Evolutionary conservation across 2,329 filamentous ascomycete species (phyloP), one percentile per base, ranked within the genome.

Genomic region (Fusarium longipes): DNA sequence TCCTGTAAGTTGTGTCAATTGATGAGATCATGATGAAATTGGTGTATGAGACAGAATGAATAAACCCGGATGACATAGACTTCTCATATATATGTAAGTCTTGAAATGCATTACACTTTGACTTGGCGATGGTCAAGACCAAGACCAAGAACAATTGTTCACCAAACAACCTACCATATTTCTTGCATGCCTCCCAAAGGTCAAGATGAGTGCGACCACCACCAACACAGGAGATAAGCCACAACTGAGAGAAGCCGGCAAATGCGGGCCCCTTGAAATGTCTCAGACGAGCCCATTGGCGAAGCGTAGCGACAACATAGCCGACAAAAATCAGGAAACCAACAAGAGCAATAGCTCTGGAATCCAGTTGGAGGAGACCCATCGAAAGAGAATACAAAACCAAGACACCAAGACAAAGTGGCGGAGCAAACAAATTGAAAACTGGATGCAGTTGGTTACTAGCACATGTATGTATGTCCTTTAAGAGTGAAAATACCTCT

Each of bases 231-330:
- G 65, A 70, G 17, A 78, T 63, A 30, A 82, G 70, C 79, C 80
- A 83, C 63, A 77, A 70, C 49, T 79, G 79, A 0, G 81, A 81
- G 29, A 82, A 76, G 0, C 68, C 74, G 2, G 80, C 79, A 3
- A 74, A 52, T 18, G 67, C 67, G 9, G 82, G 81, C 1, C 81
- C 81, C 8, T 76, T 76, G 55, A 83, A 73, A 60, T 81, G 77
- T 9, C 78, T 74, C 12, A 83, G 76, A 20, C 80, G 77, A 24
- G 61, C 70, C 67, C 79, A 82, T 25, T 76, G 70, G 5, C 54
- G 57, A 33, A 70, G 65, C 5, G 61, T 71, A 6, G 70, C 70
- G 8, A 60, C 25, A 10, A 55, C 49, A 27, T 49, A 49, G 11
- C n/a, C 22, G 20, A 18, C 45, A 36, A 49, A 1, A 33, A 70